Percentiles rank a stretch among this genome's conserved stretches.
phyloP scores from a whole-genome alignment of 2,329 filamentous ascomycete species.

The Cyphellophora attinorum region DNA sequence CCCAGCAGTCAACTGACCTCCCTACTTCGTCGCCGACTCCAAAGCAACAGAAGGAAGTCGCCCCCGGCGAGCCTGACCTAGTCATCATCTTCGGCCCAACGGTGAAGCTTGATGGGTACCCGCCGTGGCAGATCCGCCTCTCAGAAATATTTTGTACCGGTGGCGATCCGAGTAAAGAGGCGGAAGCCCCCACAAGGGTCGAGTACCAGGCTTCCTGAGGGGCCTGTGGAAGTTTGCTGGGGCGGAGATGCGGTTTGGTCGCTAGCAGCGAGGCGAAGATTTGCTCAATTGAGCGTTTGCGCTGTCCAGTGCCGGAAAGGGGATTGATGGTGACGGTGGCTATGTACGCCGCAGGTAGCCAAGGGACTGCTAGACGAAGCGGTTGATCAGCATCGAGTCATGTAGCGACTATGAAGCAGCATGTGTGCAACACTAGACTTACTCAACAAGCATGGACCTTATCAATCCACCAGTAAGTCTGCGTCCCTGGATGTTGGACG shows the following conservation, averaged over 20 bases:
- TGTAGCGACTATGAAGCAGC: too few relatives aligned
- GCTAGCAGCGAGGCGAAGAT: conserved; percentile 26
- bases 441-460: too few relatives aligned
- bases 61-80: conserved; percentile 60
- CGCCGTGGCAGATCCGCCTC: conserved; percentile 89
- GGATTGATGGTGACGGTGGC: too few relatives aligned
- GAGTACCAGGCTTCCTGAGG: conserved; percentile 90
- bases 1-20: conserved; percentile 1
- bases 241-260: conserved; percentile 79
- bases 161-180: conserved; percentile 22
- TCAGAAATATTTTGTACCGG: conserved; percentile 78
- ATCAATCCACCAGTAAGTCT: too few relatives aligned
- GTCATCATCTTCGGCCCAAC: conserved; percentile 77
- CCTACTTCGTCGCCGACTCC: too few relatives aligned
- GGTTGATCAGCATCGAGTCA: too few relatives aligned
- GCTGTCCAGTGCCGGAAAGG: too few relatives aligned
- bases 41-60: conserved; percentile 10
- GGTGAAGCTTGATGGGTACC: conserved; percentile 80
- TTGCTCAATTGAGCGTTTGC: too few relatives aligned
- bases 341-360: too few relatives aligned
- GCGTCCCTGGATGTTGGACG: too few relatives aligned
- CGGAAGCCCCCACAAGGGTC: conserved; percentile 37
- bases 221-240: conserved; percentile 75
- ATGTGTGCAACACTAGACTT: too few relatives aligned
- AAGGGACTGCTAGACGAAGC: too few relatives aligned